phyloP scores from a whole-genome alignment of 1,284 basidiomycete genomes.

The Naganishia albida region DNA sequence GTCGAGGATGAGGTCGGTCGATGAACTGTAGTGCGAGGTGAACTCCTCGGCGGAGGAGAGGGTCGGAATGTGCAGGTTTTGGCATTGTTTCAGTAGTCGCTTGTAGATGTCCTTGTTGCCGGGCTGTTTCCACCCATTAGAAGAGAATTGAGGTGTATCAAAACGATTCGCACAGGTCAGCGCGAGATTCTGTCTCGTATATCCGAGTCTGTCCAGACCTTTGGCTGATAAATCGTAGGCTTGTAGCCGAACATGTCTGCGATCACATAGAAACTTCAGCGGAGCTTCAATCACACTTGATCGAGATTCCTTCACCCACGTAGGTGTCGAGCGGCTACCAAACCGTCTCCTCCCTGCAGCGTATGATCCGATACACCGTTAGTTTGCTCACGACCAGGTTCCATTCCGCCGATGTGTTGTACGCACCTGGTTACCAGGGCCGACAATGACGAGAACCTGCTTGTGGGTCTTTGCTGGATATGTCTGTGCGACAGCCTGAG shows the following conservation, averaged over 20 bases:
- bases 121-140: constrained; percentile 60
- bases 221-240: constrained; percentile 85
- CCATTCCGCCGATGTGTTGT: no score
- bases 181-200: neutral
- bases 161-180: neutral
- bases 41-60: constrained; percentile 62
- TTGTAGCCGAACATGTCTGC: constrained; percentile 84
- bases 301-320: constrained; percentile 56
- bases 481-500: constrained; percentile 77
- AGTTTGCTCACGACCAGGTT: no score
- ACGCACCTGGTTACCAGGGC: constrained; percentile 82
- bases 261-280: no score
- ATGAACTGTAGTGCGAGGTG: constrained; percentile 42
- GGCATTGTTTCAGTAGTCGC: constrained; percentile 81
- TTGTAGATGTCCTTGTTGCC: constrained; percentile 86
- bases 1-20: constrained; percentile 83
- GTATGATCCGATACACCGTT: neutral
- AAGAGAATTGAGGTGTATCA: neutral
- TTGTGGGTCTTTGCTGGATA: constrained; percentile 68
- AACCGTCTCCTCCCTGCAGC: constrained; percentile 80
- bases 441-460: constrained; percentile 86
- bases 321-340: constrained; percentile 93
- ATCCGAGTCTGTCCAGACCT: constrained; percentile 61
- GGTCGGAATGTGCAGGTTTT: constrained; percentile 77
- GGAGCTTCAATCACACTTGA: no score